Percentiles rank a stretch among this genome's conserved stretches.
These are phyloP conservation scores for Alternaria arborescens DNA, from an alignment of 2,329 filamentous ascomycete genomes.

Conservation along the genomic window DNA sequence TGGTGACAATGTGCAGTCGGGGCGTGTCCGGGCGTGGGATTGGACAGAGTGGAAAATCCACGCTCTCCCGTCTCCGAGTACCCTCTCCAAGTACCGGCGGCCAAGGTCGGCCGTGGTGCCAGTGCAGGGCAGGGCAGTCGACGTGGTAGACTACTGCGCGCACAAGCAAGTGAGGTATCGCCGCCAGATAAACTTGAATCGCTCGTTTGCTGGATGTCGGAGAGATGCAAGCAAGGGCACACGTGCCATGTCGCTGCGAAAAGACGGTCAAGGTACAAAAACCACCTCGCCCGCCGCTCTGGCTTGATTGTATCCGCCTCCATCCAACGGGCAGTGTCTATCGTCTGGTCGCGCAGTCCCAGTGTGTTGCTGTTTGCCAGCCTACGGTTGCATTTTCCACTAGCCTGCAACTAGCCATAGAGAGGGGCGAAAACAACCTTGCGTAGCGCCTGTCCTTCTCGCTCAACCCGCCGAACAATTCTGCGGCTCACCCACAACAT, in stretches of 20 bases:
- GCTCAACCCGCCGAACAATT: conserved; percentile 47
- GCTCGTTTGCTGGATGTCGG: conserved; percentile 16
- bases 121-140: conserved; percentile 7
- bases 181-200: conserved; percentile 23
- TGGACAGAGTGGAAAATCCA: neutral
- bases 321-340: neutral
- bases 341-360: conserved; percentile 9
- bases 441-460: conserved; percentile 31
- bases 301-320: neutral
- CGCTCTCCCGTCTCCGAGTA: neutral
- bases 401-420: conserved; percentile 28
- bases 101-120: conserved; percentile 25
- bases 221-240: conserved; percentile 18
- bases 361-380: conserved; percentile 27
- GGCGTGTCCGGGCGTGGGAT: neutral
- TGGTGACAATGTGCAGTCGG: neutral
- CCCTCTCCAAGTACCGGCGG: conserved; percentile 15
- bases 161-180: conserved; percentile 19
- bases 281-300: neutral
- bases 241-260: conserved; percentile 24
- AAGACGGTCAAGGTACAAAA: conserved; percentile 25
- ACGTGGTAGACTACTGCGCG: conserved; percentile 19
- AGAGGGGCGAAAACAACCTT: conserved; percentile 40
- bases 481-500: conserved; percentile 44
- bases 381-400: conserved; percentile 15